Percentiles rank a stretch among this genome's conserved stretches.
Conservation (phyloP, 257 asterid species). For the Forsythia viridissima region DNA sequence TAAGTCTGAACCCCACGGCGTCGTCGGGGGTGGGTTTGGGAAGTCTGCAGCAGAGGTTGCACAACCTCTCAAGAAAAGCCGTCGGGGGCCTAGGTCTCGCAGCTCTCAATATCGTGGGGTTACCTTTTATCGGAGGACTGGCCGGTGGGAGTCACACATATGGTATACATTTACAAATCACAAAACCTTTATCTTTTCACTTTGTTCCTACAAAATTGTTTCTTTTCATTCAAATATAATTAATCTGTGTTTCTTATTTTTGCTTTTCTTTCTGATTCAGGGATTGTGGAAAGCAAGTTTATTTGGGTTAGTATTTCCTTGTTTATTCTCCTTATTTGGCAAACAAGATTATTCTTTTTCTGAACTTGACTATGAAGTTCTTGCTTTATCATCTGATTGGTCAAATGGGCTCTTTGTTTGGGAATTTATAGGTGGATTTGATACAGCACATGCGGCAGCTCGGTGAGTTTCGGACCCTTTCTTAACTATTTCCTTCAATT, state of each 20-base stretch:
- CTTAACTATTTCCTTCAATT: background rate
- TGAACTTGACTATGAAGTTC: background rate
- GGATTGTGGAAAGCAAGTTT: slow-evolving; percentile 78
- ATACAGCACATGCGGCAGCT: slow-evolving; percentile 81
- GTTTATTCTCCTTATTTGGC: background rate
- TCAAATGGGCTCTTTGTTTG: slow-evolving; percentile 3
- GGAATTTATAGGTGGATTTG: slow-evolving; percentile 56
- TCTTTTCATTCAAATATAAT: background rate
- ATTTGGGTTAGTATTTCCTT: slow-evolving; percentile 44
- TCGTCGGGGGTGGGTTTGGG: slow-evolving; percentile 17
- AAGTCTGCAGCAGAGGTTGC: slow-evolving; percentile 38
- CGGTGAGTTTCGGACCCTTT: slow-evolving; percentile 37
- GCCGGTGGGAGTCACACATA: slow-evolving; percentile 68
- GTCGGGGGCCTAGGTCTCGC: slow-evolving; percentile 63
- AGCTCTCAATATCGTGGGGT: slow-evolving; percentile 65
- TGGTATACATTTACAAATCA: slow-evolving; percentile 31
- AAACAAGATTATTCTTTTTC: background rate
- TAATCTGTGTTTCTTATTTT: background rate
- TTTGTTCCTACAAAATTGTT: background rate
- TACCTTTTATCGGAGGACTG: slow-evolving; percentile 62
- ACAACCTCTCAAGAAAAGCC: slow-evolving; percentile 56
- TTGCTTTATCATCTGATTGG: slow-evolving; percentile 6
- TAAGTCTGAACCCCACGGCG: slow-evolving; percentile 33
- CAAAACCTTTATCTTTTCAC: background rate
- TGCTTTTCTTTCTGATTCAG: slow-evolving; percentile 27